phyloP scores from a whole-genome alignment of 2,329 filamentous ascomycete species.

The Chalara sp. region DNA sequence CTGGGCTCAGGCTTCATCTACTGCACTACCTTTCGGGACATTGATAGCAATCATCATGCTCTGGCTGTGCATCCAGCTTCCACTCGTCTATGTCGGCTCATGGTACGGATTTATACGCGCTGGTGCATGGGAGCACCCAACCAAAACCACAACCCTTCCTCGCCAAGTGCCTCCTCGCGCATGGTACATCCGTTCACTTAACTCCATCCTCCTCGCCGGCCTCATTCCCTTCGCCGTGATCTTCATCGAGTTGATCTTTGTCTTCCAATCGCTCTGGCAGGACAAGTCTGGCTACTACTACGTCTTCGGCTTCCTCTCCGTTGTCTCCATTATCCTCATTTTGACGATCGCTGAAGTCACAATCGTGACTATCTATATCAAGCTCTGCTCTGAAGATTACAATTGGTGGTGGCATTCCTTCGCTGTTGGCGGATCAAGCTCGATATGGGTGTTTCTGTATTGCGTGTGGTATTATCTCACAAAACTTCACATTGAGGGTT shows the following conservation, averaged over 20 bases:
- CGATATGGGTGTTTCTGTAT: slow-evolving; percentile 77
- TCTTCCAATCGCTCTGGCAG: slow-evolving; percentile 83
- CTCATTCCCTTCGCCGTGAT: slow-evolving; percentile 80
- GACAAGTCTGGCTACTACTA: slow-evolving; percentile 92
- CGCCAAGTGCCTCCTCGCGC: slow-evolving; percentile 68
- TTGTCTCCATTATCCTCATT: slow-evolving; percentile 65
- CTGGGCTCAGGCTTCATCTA: slow-evolving; percentile 84
- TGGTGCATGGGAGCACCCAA: slow-evolving; percentile 71
- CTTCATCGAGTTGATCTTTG: slow-evolving; percentile 80
- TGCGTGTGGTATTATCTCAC: slow-evolving; percentile 78
- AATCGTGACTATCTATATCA: slow-evolving; percentile 74
- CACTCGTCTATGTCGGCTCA: slow-evolving; percentile 73
- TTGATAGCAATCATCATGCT: slow-evolving; percentile 65
- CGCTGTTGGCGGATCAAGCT: slow-evolving; percentile 67
- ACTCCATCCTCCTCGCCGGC: slow-evolving; percentile 64
- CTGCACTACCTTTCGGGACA: slow-evolving; percentile 77
- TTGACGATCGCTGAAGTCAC: slow-evolving; percentile 78
- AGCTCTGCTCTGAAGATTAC: slow-evolving; percentile 80
- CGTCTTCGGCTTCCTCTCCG: slow-evolving; percentile 77
- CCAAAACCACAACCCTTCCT: slow-evolving; percentile 64
- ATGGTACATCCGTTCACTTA: slow-evolving; percentile 64
- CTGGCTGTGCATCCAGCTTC: slow-evolving; percentile 82
- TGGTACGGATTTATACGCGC: slow-evolving; percentile 67
- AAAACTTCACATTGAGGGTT: slow-evolving; percentile 74
- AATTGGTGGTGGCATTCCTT: slow-evolving; percentile 94